Percentiles rank a stretch among this genome's conserved stretches.
phyloP scores from a whole-genome alignment of 495 filamentous ascomycete genomes.

The Sabuloglossum arenarium region DNA sequence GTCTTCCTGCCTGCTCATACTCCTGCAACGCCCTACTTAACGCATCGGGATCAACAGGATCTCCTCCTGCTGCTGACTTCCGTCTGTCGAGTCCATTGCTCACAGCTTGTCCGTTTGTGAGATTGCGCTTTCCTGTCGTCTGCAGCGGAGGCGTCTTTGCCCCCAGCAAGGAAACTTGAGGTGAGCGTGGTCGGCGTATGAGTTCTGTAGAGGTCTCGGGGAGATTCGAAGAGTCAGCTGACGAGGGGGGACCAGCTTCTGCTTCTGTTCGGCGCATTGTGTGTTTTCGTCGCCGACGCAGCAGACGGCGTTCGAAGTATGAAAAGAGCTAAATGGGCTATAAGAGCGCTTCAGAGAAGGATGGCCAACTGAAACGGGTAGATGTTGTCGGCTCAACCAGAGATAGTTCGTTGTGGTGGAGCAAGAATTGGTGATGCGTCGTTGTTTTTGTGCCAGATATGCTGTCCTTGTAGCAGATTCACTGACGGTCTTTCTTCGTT shows the following conservation, averaged over 20 bases:
- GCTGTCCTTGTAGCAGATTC: not conserved
- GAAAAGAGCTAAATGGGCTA: not conserved
- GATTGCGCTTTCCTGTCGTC: constrained; percentile 18
- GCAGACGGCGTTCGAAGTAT: not conserved
- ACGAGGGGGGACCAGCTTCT: not conserved
- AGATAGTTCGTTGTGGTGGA: not conserved
- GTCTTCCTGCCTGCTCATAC: constrained; percentile 36
- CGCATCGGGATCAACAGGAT: constrained; percentile 37
- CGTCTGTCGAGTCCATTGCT: constrained; percentile 11
- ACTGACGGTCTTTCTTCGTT: not conserved
- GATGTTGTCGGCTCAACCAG: not conserved
- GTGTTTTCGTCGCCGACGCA: not conserved
- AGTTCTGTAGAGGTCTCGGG: not conserved
- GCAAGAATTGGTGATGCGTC: not conserved
- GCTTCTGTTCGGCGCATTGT: not conserved
- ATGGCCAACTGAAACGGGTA: not conserved
- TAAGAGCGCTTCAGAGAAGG: not conserved
- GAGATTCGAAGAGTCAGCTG: not conserved
- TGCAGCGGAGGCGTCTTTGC: not conserved
- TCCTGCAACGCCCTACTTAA: constrained; percentile 41
- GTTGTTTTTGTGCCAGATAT: not conserved
- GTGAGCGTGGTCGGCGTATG: not conserved
- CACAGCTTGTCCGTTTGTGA: constrained; percentile 10
- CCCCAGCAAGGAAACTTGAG: not conserved
- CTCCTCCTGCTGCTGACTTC: constrained; percentile 15